phyloP scores from a whole-genome alignment of 106 monocot genomes.

The Phalaenopsis equestris region DNA sequence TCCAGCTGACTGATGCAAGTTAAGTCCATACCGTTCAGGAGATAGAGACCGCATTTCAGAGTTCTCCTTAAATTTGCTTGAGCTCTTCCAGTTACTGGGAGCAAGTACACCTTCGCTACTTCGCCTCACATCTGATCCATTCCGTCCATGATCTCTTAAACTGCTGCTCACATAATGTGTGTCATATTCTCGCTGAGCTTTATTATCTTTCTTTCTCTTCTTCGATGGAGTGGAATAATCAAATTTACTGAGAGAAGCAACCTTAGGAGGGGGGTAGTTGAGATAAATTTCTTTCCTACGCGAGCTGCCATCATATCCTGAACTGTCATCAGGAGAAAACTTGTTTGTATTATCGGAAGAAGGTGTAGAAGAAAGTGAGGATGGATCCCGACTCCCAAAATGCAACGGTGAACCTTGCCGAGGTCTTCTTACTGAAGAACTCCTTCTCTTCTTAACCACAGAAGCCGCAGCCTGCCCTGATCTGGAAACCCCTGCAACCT shows the following conservation, averaged over 20 bases:
- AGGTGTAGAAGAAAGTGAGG: constrained; percentile 44
- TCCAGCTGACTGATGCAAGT: constrained; percentile 7
- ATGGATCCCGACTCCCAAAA: constrained; percentile 28
- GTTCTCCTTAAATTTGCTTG: constrained; percentile 17
- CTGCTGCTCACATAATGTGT: constrained; percentile 19
- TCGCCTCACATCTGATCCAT: constrained; percentile 20
- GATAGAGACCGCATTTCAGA: constrained; percentile 17
- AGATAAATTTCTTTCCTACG: constrained; percentile 42
- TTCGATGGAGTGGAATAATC: constrained; percentile 24
- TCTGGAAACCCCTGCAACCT: constrained; percentile 31
- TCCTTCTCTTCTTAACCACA: constrained; percentile 45
- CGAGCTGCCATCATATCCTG: constrained; percentile 11
- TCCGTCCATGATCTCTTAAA: constrained; percentile 13
- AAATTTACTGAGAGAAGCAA: constrained; percentile 24
- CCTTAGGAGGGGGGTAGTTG: constrained; percentile 18
- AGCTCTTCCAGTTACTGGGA: constrained; percentile 31
- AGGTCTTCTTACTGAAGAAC: constrained; percentile 37
- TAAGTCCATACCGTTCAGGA: not conserved
- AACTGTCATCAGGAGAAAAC: constrained; percentile 32
- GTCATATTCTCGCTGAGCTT: constrained; percentile 22
- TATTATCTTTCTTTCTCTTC: constrained; percentile 31
- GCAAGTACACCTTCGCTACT: constrained; percentile 38
- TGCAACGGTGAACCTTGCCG: constrained; percentile 27
- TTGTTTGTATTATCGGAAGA: constrained; percentile 51
- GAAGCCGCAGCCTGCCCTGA: constrained; percentile 10